Evolutionary conservation across 768 basidiomycete species (phyloP), one percentile per base, ranked within the genome.

Genomic region (Termitomyces sp.): DNA sequence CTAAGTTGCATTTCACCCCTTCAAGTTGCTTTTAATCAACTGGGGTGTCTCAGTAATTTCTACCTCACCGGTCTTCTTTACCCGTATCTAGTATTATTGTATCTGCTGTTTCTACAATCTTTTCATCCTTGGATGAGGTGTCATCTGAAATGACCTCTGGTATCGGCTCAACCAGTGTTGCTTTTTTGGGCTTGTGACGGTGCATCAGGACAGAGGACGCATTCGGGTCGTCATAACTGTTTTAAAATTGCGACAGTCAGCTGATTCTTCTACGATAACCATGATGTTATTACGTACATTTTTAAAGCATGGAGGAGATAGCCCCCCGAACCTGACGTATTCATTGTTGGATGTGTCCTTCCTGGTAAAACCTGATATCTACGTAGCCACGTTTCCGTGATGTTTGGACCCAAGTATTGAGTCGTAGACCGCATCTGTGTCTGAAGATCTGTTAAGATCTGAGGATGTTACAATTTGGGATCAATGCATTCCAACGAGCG

Each of bases 291-390:
- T 11, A 60, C 74, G 45, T 76, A 94, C 89, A 98, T 84, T 81
- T 92, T 92, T n/a, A 85, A 87, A 18, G 86, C 81, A 66, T 90
- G 86, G 32, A 98, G 78, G 45, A 98, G 72, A 72, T 85, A 97
- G 0, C 97, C 96, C 14, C 94, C 95, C 1, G 88, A 86, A 11
- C 92, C 92, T 22, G 91, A 88, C 58, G 86, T 90, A 56, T 79
- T 87, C 97, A 99, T 98, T 62, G 83, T 85, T 3, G 97, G 97
- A 74, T 99, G 97, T 41, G 92, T 96, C 36, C 97, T 81, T 24
- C 97, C 96, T 24, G 97, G 97, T n/a, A 99, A 78, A 16, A 94
- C 87, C 70, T 98, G 96, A 74, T 98, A 99, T 61, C 84, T 82
- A 30, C 96, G 84, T 43, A 92, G 71, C 88, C 91, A 98, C 11